Conservation (phyloP, 306 rosid genomes). For the Oemleria cerasiformis region DNA sequence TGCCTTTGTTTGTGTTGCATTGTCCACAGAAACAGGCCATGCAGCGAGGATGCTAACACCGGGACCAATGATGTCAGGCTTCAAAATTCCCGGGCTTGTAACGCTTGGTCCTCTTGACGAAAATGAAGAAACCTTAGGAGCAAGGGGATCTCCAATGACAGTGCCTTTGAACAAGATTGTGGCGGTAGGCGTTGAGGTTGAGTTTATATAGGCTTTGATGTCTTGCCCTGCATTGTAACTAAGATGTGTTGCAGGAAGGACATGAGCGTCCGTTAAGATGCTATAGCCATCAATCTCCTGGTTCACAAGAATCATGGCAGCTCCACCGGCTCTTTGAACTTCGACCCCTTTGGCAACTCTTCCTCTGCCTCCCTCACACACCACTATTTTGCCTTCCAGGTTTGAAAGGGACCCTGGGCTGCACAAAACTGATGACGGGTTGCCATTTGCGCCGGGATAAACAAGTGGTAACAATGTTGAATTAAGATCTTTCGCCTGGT, state of each 20-base stretch:
- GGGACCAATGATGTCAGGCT: no score
- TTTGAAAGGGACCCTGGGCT: slow-evolving; percentile 23
- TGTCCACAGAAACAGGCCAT: no score
- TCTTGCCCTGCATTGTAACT: slow-evolving; percentile 30
- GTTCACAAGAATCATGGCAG: slow-evolving; percentile 47
- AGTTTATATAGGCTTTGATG: slow-evolving; percentile 42
- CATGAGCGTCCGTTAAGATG: slow-evolving; percentile 25
- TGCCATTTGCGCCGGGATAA: slow-evolving; percentile 36
- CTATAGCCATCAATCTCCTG: slow-evolving; percentile 5
- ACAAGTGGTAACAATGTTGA: slow-evolving; percentile 33
- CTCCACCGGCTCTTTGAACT: slow-evolving; percentile 44
- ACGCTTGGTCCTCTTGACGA: slow-evolving; percentile 61
- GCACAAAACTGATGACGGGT: slow-evolving; percentile 16
- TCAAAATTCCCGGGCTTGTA: slow-evolving; percentile 45
- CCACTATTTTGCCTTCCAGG: slow-evolving; percentile 41
- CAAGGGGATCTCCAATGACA: slow-evolving; percentile 34
- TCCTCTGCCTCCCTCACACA: slow-evolving; percentile 42
- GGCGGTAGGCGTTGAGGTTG: slow-evolving; percentile 35
- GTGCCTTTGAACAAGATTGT: slow-evolving; percentile 52
- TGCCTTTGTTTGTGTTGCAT: no score
- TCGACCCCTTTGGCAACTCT: slow-evolving; percentile 14
- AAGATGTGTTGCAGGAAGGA: slow-evolving; percentile 45
- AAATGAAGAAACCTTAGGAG: slow-evolving; percentile 38
- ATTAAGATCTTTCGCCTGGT: slow-evolving; percentile 34
- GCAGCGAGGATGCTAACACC: no score